Conservation (phyloP, 306 rosid genomes). For the Abrus precatorius region DNA sequence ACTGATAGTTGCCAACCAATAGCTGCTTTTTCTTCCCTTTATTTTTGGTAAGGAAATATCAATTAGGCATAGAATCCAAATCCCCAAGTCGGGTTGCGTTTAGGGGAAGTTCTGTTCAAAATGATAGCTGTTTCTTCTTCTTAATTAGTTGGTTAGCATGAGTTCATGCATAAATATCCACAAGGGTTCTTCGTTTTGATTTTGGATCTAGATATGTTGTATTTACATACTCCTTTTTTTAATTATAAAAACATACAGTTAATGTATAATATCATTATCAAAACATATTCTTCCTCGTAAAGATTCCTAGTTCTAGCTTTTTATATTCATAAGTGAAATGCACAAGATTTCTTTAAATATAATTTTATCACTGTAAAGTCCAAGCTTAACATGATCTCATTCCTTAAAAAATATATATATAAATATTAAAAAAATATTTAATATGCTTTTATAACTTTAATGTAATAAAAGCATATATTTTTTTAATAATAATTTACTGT, state of each 20-base stretch:
- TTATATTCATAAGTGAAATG: not conserved
- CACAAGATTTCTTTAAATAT: too few relatives aligned
- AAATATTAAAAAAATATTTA: too few relatives aligned
- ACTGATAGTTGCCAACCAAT: slow-evolving; percentile 14
- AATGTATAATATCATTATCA: not conserved
- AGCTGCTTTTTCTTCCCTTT: not conserved
- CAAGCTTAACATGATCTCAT: too few relatives aligned
- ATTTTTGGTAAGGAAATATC: not conserved
- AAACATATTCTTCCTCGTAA: not conserved
- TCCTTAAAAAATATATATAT: too few relatives aligned
- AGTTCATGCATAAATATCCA: not conserved
- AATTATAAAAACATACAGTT: not conserved
- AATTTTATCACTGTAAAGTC: too few relatives aligned
- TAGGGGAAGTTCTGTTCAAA: slow-evolving; percentile 6
- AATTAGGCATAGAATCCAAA: slow-evolving; percentile 2
- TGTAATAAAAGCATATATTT: too few relatives aligned
- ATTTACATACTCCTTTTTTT: not conserved
- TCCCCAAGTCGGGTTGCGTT: not conserved
- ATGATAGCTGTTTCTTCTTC: slow-evolving; percentile 23
- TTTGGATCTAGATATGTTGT: slow-evolving; percentile 33
- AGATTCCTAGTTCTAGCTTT: not conserved
- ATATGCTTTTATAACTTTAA: too few relatives aligned
- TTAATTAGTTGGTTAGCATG: not conserved
- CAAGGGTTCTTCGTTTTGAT: not conserved
- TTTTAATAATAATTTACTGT: too few relatives aligned